Percentiles rank a stretch among this genome's conserved stretches.
Conservation (phyloP, 306 rosid genomes). For the Trifolium fragiferum region DNA sequence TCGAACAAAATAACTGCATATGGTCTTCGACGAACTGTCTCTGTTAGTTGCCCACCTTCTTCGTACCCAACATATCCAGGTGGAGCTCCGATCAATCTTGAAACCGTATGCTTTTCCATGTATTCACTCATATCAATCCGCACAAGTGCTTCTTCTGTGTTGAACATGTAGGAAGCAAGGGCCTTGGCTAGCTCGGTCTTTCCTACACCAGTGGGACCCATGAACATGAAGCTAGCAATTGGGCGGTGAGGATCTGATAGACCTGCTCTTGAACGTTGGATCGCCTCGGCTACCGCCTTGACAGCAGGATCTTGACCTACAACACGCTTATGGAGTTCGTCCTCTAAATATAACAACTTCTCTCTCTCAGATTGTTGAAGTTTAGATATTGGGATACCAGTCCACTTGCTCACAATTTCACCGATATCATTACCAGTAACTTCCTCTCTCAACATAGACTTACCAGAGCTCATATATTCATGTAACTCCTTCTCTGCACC, state of each 20-base stretch:
- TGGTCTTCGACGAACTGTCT: constrained; percentile 91
- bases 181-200: constrained; percentile 98
- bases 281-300: constrained; percentile 88
- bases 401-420: constrained; percentile 99
- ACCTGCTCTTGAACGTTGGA: constrained; percentile 97
- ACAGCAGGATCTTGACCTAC: constrained; percentile 99
- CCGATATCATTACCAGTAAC: constrained; percentile 86
- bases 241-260: constrained; percentile 98
- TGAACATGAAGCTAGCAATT: constrained; percentile 98
- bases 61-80: constrained; percentile 99
- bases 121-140: constrained; percentile 98
- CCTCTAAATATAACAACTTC: constrained; percentile 84
- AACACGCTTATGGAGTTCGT: constrained; percentile 95
- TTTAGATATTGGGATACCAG: constrained; percentile 96
- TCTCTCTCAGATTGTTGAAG: constrained; percentile 93
- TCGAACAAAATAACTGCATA: constrained; percentile 92
- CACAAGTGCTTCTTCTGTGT: constrained; percentile 97
- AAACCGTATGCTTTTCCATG: constrained; percentile 96
- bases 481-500: constrained; percentile 81
- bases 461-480: constrained; percentile 88
- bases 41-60: constrained; percentile 97
- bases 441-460: constrained; percentile 98
- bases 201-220: constrained; percentile 99
- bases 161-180: constrained; percentile 90
- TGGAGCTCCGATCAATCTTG: constrained; percentile 95